phyloP scores from a whole-genome alignment of 2,329 filamentous ascomycete species.

The Incumbomyces delicatus region DNA sequence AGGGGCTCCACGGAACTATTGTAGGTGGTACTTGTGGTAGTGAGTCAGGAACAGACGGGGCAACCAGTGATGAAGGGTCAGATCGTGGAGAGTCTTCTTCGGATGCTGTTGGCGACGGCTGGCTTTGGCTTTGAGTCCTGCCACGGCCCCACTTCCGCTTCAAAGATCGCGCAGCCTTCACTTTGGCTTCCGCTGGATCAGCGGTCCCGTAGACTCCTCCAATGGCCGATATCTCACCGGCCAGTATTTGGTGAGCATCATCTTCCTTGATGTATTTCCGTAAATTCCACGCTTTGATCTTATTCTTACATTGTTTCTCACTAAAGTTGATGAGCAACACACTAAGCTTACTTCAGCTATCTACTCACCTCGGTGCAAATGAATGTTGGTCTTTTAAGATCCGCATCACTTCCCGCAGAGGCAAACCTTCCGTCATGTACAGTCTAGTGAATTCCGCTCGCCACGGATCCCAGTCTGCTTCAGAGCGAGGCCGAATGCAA shows the following conservation, averaged over 20 bases:
- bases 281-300: slow-evolving; percentile 11
- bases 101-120: slow-evolving; percentile 1
- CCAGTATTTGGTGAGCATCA: slow-evolving; percentile 10
- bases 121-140: neutral
- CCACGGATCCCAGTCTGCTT: slow-evolving; percentile 53
- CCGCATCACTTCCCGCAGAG: slow-evolving; percentile 61
- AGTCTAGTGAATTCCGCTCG: slow-evolving; percentile 54
- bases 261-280: slow-evolving; percentile 12
- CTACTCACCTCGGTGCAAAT: too few species aligned
- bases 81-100: neutral
- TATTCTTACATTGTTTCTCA: slow-evolving; percentile 13
- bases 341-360: too few species aligned
- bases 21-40: neutral
- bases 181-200: slow-evolving; percentile 1
- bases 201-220: neutral
- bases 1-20: neutral
- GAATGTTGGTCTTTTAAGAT: slow-evolving; percentile 46
- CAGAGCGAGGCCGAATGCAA: slow-evolving; percentile 2
- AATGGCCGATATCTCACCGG: neutral
- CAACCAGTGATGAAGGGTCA: slow-evolving; percentile 2
- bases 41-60: too few species aligned
- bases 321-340: slow-evolving; percentile 1
- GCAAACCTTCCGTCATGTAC: slow-evolving; percentile 60
- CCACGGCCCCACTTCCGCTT: slow-evolving; percentile 9
- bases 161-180: slow-evolving; percentile 8